Evolutionary conservation across 768 basidiomycete genomes (phyloP).

Genomic region (Kondoa malvinella): DNA sequence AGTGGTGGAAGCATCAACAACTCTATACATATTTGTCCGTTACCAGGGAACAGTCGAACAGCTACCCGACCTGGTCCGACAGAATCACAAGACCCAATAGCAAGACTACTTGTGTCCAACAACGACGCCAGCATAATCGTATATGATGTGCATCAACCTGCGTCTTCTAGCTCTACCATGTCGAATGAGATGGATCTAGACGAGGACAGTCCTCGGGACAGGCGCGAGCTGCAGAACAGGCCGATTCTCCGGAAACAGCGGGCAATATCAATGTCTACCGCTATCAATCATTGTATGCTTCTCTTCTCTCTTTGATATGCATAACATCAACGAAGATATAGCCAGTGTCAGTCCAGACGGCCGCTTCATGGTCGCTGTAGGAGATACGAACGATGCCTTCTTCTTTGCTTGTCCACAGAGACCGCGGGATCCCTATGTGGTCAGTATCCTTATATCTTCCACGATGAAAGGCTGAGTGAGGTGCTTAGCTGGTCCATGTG

Average conservation of each 20-base stretch:
- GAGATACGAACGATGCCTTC: slow-evolving; percentile 72
- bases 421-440: slow-evolving; percentile 38
- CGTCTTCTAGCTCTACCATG: neutral
- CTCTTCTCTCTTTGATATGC: neutral
- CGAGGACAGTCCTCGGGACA: neutral
- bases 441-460: neutral
- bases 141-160: slow-evolving; percentile 35
- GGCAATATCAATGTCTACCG: slow-evolving; percentile 36
- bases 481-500: neutral
- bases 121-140: slow-evolving; percentile 70
- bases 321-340: slow-evolving; percentile 29
- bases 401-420: slow-evolving; percentile 41
- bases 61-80: slow-evolving; percentile 32
- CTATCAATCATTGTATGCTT: slow-evolving; percentile 62
- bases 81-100: slow-evolving; percentile 27
- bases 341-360: slow-evolving; percentile 83
- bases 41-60: slow-evolving; percentile 2
- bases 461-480: neutral
- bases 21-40: slow-evolving; percentile 45
- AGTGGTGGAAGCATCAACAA: slow-evolving; percentile 53
- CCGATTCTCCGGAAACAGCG: slow-evolving; percentile 5
- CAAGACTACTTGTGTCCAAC: slow-evolving; percentile 64
- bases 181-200: slow-evolving; percentile 6
- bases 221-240: neutral
- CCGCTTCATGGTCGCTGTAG: slow-evolving; percentile 67